Conservation (phyloP, 2,329 filamentous ascomycete species). For the Trichoderma sp. region DNA sequence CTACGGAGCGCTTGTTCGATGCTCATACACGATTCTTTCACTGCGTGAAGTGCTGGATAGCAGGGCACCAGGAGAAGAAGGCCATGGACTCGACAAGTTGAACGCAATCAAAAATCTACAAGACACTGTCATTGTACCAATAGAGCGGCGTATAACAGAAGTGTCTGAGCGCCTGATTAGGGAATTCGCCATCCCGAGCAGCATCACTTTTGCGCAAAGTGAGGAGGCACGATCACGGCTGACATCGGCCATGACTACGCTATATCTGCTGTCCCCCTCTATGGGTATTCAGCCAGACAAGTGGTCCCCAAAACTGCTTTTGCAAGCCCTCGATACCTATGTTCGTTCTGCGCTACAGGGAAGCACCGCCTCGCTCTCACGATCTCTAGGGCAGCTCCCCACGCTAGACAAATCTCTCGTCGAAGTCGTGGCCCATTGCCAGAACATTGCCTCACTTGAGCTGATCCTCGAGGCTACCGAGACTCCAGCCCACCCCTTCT, state of each 20-base stretch:
- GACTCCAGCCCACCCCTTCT: conserved; percentile 67
- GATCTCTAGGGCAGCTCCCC: conserved; percentile 77
- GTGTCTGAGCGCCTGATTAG: conserved; percentile 76
- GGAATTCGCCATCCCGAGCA: conserved; percentile 71
- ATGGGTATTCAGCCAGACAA: conserved; percentile 53
- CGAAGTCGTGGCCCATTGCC: conserved; percentile 81
- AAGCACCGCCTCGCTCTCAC: conserved; percentile 71
- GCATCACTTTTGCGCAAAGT: conserved; percentile 60
- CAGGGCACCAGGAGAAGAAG: conserved; percentile 70
- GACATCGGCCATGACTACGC: conserved; percentile 70
- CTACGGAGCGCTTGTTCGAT: conserved; percentile 77
- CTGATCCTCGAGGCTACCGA: conserved; percentile 69
- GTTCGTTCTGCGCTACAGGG: conserved; percentile 79
- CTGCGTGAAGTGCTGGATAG: conserved; percentile 72
- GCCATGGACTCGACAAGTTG: conserved; percentile 72
- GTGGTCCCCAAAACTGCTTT: conserved; percentile 68
- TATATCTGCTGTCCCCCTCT: conserved; percentile 80
- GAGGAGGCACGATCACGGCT: conserved; percentile 77
- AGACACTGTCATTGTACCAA: conserved; percentile 67
- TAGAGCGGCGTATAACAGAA: conserved; percentile 72
- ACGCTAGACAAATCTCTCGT: conserved; percentile 77
- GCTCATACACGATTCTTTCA: conserved; percentile 75
- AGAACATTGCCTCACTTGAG: conserved; percentile 89
- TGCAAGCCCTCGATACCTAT: conserved; percentile 77
- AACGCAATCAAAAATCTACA: conserved; percentile 71